Conservation (phyloP, 208 protist species). For the Lotmaria passim region DNA sequence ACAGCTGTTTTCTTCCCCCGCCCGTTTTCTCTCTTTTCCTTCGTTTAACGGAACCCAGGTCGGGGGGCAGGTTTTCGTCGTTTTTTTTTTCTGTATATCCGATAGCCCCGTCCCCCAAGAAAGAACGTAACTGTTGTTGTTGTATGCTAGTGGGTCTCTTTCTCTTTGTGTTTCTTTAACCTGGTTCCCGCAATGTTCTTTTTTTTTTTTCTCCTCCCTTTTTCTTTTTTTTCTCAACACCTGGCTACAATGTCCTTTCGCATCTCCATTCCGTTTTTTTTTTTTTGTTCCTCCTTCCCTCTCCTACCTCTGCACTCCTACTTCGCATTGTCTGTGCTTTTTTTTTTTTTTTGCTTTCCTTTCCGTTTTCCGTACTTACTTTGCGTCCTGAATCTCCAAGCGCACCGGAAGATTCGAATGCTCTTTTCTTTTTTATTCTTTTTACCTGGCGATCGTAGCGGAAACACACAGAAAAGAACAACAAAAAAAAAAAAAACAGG, state of each 20-base stretch:
- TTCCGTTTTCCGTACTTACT: not conserved
- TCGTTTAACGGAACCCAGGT: too few species aligned
- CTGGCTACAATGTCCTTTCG: not conserved
- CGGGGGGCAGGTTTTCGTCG: too few species aligned
- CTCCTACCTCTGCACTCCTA: not conserved
- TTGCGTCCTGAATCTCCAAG: not conserved
- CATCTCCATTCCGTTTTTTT: conserved; percentile 7
- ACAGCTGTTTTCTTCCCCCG: conserved; percentile 2
- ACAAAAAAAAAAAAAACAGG: not conserved
- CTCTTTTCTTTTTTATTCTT: too few species aligned
- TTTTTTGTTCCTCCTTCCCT: not conserved
- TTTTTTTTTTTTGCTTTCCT: not conserved
- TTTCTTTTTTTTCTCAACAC: not conserved
- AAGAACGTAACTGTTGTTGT: too few species aligned
- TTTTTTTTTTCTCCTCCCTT: not conserved
- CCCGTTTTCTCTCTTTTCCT: conserved; percentile 6
- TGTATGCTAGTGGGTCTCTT: not conserved
- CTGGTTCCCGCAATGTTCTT: not conserved
- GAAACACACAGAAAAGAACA: not conserved
- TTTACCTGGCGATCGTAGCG: not conserved
- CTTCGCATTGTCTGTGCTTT: not conserved
- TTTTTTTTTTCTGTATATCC: too few species aligned
- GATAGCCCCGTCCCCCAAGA: too few species aligned
- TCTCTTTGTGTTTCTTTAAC: not conserved
- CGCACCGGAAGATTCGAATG: not conserved